These are phyloP conservation scores for Dissoconium aciculare DNA, from an alignment of 2,329 filamentous ascomycete genomes.

Conservation along the genomic window DNA sequence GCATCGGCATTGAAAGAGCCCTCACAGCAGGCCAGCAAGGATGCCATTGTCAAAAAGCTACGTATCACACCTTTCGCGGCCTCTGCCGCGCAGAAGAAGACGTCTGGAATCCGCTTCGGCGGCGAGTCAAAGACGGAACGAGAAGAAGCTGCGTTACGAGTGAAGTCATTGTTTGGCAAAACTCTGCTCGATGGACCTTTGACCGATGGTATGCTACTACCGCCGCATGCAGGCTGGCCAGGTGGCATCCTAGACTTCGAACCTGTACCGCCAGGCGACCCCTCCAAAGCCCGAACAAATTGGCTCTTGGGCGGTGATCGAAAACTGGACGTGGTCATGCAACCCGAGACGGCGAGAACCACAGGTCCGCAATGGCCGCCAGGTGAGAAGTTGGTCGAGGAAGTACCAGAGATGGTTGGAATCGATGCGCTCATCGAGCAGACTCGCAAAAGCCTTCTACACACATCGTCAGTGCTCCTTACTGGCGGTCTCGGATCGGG, in stretches of 20 bases:
- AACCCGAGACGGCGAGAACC: slow-evolving; percentile 53
- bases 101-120: slow-evolving; percentile 64
- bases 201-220: slow-evolving; percentile 74
- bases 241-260: slow-evolving; percentile 76
- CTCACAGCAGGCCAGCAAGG: slow-evolving; percentile 25
- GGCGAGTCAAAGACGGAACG: slow-evolving; percentile 72
- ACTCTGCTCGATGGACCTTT: slow-evolving; percentile 68
- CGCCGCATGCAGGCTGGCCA: slow-evolving; percentile 54
- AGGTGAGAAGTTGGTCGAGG: slow-evolving; percentile 39
- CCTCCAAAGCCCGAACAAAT: slow-evolving; percentile 32
- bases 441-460: slow-evolving; percentile 59
- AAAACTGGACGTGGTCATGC: slow-evolving; percentile 59
- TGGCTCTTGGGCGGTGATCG: slow-evolving; percentile 72
- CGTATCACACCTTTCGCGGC: slow-evolving; percentile 69
- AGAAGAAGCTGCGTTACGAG: slow-evolving; percentile 58
- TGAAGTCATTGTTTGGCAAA: slow-evolving; percentile 55
- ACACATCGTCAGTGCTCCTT: slow-evolving; percentile 77
- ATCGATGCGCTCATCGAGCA: slow-evolving; percentile 64
- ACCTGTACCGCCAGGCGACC: slow-evolving; percentile 34
- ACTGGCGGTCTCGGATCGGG: slow-evolving; percentile 82
- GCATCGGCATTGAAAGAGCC: slow-evolving; percentile 32
- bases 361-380: slow-evolving; percentile 37
- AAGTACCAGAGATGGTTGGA: slow-evolving; percentile 56
- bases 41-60: slow-evolving; percentile 45
- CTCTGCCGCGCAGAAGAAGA: slow-evolving; percentile 37